These are phyloP conservation scores for Geotrichum klebahnii DNA, from an alignment of 1,139 yeast species.

Conservation along the genomic window DNA sequence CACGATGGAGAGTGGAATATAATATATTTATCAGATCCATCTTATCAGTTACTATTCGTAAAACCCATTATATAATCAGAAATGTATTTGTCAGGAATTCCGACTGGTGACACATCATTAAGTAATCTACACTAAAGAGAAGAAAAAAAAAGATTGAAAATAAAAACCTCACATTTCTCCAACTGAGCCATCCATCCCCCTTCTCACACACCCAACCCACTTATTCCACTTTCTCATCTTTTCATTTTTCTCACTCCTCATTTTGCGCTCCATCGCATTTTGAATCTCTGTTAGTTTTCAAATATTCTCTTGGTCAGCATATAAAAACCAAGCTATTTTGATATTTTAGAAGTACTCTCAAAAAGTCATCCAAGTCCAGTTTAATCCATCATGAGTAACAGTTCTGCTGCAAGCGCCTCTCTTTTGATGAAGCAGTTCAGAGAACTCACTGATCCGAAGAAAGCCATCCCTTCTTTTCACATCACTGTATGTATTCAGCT, in stretches of 20 bases:
- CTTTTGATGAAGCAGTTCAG: slow-evolving; percentile 87
- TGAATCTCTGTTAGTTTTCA: neutral
- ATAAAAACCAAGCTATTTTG: no score
- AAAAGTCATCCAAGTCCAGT: neutral
- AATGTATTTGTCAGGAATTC: no score
- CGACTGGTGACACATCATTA: no score
- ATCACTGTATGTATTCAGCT: slow-evolving; percentile 45
- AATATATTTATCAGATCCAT: no score
- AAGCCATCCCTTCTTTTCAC: slow-evolving; percentile 86
- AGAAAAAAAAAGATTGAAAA: no score
- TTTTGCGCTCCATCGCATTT: neutral
- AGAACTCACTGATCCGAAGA: slow-evolving; percentile 88
- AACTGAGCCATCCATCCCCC: neutral
- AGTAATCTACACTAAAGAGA: no score
- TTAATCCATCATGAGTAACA: neutral
- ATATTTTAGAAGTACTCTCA: neutral
- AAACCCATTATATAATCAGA: no score
- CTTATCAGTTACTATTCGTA: no score
- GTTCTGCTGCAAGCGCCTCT: slow-evolving; percentile 48
- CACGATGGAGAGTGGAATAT: no score
- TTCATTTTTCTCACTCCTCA: neutral
- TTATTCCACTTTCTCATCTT: neutral
- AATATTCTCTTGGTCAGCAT: neutral
- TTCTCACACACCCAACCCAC: neutral
- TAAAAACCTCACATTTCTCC: neutral